phyloP scores from a whole-genome alignment of 2,329 filamentous ascomycete genomes.

The Fusarium siculi region DNA sequence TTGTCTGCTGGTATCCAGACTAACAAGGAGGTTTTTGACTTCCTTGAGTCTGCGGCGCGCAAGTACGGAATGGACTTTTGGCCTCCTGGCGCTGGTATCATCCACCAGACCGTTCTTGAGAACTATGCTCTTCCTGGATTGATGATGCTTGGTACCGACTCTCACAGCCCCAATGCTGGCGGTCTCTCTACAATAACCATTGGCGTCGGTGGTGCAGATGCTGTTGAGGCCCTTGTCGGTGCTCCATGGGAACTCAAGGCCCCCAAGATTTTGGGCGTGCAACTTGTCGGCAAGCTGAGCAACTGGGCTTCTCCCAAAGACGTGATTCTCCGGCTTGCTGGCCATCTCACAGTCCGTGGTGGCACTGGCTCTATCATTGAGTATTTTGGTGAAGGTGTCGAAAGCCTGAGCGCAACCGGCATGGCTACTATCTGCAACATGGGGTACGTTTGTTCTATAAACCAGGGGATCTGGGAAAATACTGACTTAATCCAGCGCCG shows the following conservation, averaged over 20 bases:
- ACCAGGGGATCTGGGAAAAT: neutral
- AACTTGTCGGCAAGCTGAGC: slow-evolving; percentile 82
- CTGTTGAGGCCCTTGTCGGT: slow-evolving; percentile 94
- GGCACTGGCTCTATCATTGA: slow-evolving; percentile 96
- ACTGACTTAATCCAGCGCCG: slow-evolving; percentile 55
- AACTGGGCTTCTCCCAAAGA: slow-evolving; percentile 97
- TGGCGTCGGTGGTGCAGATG: slow-evolving; percentile 95
- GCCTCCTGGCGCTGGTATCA: slow-evolving; percentile 93
- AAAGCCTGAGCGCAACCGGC: slow-evolving; percentile 89
- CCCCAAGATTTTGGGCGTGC: slow-evolving; percentile 87
- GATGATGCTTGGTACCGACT: slow-evolving; percentile 99
- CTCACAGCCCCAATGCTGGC: slow-evolving; percentile 97
- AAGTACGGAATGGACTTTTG: slow-evolving; percentile 96
- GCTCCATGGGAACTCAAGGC: slow-evolving; percentile 98
- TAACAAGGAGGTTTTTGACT: slow-evolving; percentile 98
- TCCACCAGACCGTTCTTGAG: slow-evolving; percentile 97
- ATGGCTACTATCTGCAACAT: slow-evolving; percentile 95
- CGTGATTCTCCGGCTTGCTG: slow-evolving; percentile 89
- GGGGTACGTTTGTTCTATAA: slow-evolving; percentile 52
- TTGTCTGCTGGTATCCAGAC: slow-evolving; percentile 85
- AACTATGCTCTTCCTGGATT: slow-evolving; percentile 97
- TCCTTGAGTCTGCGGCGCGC: slow-evolving; percentile 90
- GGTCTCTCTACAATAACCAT: slow-evolving; percentile 94
- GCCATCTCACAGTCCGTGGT: slow-evolving; percentile 89
- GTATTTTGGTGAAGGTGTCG: slow-evolving; percentile 90